Base-by-base conservation (phyloP, 2,329 filamentous ascomycete species). In the Fusarium sp. region DNA sequence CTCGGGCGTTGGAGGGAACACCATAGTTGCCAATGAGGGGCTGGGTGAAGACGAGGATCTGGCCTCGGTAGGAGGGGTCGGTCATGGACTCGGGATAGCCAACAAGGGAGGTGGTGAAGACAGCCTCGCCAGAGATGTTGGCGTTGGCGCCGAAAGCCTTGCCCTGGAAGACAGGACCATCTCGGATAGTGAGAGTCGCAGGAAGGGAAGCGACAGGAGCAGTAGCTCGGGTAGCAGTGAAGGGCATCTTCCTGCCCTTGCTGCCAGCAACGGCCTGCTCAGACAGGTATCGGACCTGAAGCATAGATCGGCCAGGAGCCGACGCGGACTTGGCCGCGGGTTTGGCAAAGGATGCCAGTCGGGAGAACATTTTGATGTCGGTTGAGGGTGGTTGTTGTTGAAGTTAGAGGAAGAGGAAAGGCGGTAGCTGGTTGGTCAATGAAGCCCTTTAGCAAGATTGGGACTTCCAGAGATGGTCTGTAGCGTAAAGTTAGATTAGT, bases 1-100 rank as follows among this genome's bases (percentile, higher is more conserved):
- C 96, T 71, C 93, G 91, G 76, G 90, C 87, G 70, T 86, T 89
- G 31, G 93, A 96, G 14, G 96, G 96, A 16, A 99, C 95, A 75
- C 96, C 96, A 79, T 99, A 99, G 87, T 99, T 99, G 78, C 96
- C 96, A 77, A 99, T 97, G 74, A 99, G 84, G 34, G 96, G 96
- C 81, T 97, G 94, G 72, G 96, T 99, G 86, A 98, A 97, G 81
- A 98, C 95, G 75, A 99, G 86, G 74, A 99, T 98, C 85, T 99
- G 96, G 73, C 96, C 92, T 73, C 91, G 91, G 83, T 95, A 95
- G 18, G 92, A 95, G 58, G 92, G 92, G 76, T 95, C 92, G 76
- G 92, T 94, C 86, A 95, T 90, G 51, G 91, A 97, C 85, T 99
- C 96, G 73, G 96, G 96, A 81, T 99, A 99, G 76, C 96, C 96